Conservation (phyloP, 208 protist genomes). For the Naegleria lovaniensis region DNA sequence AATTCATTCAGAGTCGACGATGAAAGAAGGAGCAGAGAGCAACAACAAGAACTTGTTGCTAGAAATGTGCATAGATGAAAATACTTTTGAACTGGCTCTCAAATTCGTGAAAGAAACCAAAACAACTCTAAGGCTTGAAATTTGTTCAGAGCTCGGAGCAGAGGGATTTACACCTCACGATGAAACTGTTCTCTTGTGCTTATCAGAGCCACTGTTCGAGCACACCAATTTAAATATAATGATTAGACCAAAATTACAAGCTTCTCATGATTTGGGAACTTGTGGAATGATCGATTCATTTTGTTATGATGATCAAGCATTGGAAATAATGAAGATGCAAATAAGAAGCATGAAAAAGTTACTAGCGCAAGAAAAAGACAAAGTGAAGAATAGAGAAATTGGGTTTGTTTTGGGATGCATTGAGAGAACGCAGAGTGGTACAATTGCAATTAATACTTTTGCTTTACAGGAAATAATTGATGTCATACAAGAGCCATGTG, state of each 20-base stretch:
- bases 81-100: not conserved
- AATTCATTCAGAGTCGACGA: not conserved
- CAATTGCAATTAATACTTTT: not conserved
- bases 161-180: not conserved
- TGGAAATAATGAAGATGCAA: not conserved
- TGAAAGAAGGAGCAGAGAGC: not conserved
- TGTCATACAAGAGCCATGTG: not conserved
- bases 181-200: not conserved
- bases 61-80: not conserved
- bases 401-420: not conserved
- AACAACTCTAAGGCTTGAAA: not conserved
- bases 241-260: not conserved
- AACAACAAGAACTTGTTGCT: not conserved
- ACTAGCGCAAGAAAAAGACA: not conserved
- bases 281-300: not conserved
- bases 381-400: not conserved
- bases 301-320: not conserved
- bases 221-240: not conserved
- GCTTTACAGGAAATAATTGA: not conserved
- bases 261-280: not conserved
- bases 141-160: not conserved
- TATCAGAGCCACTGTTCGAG: not conserved
- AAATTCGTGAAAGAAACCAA: too few relatives aligned
- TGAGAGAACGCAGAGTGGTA: not conserved
- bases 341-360: not conserved